These are phyloP conservation scores for Cytospora schulzeri DNA, from an alignment of 2,329 filamentous ascomycete genomes.

Conservation along the genomic window DNA sequence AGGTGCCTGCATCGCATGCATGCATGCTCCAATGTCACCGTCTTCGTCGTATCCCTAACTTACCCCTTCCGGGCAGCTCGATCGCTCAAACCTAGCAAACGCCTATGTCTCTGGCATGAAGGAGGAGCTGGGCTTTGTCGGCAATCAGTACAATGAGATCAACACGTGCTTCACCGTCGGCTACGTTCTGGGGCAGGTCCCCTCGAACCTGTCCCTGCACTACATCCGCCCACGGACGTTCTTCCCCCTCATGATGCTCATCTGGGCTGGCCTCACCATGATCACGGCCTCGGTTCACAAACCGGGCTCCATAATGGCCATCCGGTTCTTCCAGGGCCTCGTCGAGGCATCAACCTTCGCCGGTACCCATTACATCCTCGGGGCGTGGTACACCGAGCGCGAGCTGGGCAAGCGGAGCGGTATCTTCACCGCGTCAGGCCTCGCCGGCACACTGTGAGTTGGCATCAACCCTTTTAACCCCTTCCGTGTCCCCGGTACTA, in stretches of 20 bases:
- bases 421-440: constrained; percentile 61
- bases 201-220: constrained; percentile 63
- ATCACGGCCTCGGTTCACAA: constrained; percentile 54
- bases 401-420: constrained; percentile 64
- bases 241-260: constrained; percentile 64
- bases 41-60: background rate
- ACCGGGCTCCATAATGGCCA: constrained; percentile 59
- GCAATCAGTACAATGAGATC: constrained; percentile 55
- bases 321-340: constrained; percentile 59
- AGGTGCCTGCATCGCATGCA: background rate
- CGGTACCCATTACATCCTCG: constrained; percentile 61
- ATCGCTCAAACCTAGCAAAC: constrained; percentile 55
- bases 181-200: constrained; percentile 56
- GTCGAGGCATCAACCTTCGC: constrained; percentile 60
- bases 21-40: background rate
- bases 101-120: constrained; percentile 58
- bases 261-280: constrained; percentile 68
- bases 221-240: constrained; percentile 65
- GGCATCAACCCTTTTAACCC: background rate
- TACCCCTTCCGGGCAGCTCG: constrained; percentile 39
- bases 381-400: constrained; percentile 62
- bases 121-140: constrained; percentile 51
- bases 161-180: constrained; percentile 53
- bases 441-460: constrained; percentile 59
- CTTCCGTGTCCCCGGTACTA: background rate